These are phyloP conservation scores for Spongiforma sp. DNA, from an alignment of 1,284 basidiomycete genomes.

Conservation along the genomic window DNA sequence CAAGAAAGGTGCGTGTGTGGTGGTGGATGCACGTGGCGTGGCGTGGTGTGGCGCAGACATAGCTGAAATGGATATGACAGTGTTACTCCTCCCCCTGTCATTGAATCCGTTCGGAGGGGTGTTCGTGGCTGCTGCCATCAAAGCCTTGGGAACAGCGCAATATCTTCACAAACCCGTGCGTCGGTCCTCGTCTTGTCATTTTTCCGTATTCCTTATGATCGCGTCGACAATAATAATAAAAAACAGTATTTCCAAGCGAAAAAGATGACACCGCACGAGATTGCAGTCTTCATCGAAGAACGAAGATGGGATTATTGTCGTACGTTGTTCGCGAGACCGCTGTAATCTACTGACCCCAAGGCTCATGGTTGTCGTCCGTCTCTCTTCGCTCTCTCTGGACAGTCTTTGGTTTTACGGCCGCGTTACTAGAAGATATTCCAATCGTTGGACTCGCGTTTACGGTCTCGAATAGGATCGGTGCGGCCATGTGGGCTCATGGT, in stretches of 20 bases:
- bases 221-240: too few relatives aligned
- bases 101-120: slow-evolving; percentile 76
- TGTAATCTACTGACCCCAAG: too few relatives aligned
- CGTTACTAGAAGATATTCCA: slow-evolving; percentile 79
- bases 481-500: slow-evolving; percentile 92
- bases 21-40: too few relatives aligned
- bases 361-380: background rate
- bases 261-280: slow-evolving; percentile 64
- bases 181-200: slow-evolving; percentile 1
- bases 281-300: slow-evolving; percentile 82
- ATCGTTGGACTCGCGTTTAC: slow-evolving; percentile 81
- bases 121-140: slow-evolving; percentile 63
- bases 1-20: slow-evolving; percentile 47
- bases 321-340: slow-evolving; percentile 38
- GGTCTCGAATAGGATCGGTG: slow-evolving; percentile 85
- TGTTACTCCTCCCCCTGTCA: slow-evolving; percentile 70
- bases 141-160: slow-evolving; percentile 70
- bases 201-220: background rate
- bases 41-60: too few relatives aligned
- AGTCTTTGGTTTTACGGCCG: slow-evolving; percentile 86
- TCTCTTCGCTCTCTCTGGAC: background rate
- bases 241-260: background rate
- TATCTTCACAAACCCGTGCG: slow-evolving; percentile 70
- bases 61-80: too few relatives aligned
- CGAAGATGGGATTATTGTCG: slow-evolving; percentile 86